Evolutionary conservation across 2,329 filamentous ascomycete species (phyloP), one percentile per base, ranked within the genome.

Genomic region (Fusarium equiseti): DNA sequence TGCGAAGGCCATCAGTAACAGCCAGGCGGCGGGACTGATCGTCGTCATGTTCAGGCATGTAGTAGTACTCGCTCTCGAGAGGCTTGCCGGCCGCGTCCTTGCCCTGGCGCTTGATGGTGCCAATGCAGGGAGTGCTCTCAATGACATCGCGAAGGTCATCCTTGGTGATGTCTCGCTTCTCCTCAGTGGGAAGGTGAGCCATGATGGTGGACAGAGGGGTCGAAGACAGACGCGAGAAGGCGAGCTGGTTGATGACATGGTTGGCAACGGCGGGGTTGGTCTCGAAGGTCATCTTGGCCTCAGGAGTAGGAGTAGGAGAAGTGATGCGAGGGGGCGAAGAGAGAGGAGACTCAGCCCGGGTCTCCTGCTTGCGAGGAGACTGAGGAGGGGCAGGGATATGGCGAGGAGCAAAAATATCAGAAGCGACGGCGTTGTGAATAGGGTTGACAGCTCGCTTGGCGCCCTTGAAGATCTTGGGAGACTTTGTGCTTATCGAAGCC

Each of bases 11-110:
- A 72, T 95, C 91, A 2, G 95, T 93, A 16, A 98, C 94, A 24
- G 94, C 92, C 57, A 93, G 88, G 54, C 92, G 89, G 64, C 95
- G 89, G 77, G 91, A 89, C 69, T 90, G 87, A 77, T 98, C 94
- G 4, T 87, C 84, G 78, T 99, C 96, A 76, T 90, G 87, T 79
- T 98, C 95, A 0, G 95, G 92, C 10, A 98, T 86, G 77, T 99
- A 99, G 82, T 98, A 98, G 80, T 97, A 98, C 80, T 99, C 95
- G 84, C 93, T 97, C 85, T 99, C 95, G 2, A 99, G 87, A 9
- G 91, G 84, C 83, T 98, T 96, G 73, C 96, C 96, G 0, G 96
- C 95, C 8, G 96, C 96, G 78, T 99, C 96, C 81, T 98, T 99
- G 77, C 96, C 96, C 79, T 95, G 91, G 42, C 96, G 91, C 54